A percentile compares a stretch with the other conserved stretches of the same genome.
Evolutionary conservation across 768 basidiomycete genomes (phyloP).

Genomic region (Pisolithus sp.): DNA sequence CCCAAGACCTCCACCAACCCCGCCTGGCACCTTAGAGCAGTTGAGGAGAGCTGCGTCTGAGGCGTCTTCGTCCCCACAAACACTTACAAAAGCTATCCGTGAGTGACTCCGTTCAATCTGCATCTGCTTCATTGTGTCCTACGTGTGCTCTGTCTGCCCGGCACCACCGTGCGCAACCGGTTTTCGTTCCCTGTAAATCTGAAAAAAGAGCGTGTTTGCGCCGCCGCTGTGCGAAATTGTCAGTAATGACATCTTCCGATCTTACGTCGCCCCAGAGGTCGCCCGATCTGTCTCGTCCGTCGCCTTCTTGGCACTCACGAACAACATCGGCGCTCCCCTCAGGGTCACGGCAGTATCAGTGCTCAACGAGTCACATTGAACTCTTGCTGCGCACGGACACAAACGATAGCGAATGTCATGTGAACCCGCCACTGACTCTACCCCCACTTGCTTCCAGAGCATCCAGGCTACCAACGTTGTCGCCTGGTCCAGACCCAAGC

Average conservation of each 20-base stretch:
- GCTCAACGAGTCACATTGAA: slow-evolving; percentile 18
- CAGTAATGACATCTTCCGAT: slow-evolving; percentile 4
- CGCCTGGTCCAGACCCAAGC: slow-evolving; percentile 30
- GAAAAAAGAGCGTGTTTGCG: slow-evolving; percentile 18
- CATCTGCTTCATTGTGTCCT: slow-evolving; percentile 24
- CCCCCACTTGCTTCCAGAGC: slow-evolving; percentile 45
- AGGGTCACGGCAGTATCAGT: slow-evolving; percentile 16
- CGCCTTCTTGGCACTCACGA: slow-evolving; percentile 21
- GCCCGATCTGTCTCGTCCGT: slow-evolving; percentile 30
- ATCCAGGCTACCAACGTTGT: slow-evolving; percentile 47
- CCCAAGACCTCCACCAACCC: slow-evolving; percentile 14
- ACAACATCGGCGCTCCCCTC: slow-evolving; percentile 26
- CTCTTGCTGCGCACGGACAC: slow-evolving; percentile 15
- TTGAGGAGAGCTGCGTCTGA: slow-evolving; percentile 13
- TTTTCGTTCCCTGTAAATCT: slow-evolving; percentile 23
- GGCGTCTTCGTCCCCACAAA: slow-evolving; percentile 11
- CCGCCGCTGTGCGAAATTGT: background rate
- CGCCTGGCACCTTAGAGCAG: slow-evolving; percentile 13
- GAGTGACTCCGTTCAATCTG: slow-evolving; percentile 22
- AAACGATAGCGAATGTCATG: slow-evolving; percentile 20
- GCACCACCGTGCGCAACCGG: slow-evolving; percentile 16
- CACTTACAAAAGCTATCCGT: slow-evolving; percentile 14
- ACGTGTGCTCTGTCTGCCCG: slow-evolving; percentile 21
- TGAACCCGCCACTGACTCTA: slow-evolving; percentile 41
- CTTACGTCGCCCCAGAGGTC: slow-evolving; percentile 20